phyloP scores from a whole-genome alignment of 2,329 filamentous ascomycete genomes.

The Fusarium pseudonygamai region DNA sequence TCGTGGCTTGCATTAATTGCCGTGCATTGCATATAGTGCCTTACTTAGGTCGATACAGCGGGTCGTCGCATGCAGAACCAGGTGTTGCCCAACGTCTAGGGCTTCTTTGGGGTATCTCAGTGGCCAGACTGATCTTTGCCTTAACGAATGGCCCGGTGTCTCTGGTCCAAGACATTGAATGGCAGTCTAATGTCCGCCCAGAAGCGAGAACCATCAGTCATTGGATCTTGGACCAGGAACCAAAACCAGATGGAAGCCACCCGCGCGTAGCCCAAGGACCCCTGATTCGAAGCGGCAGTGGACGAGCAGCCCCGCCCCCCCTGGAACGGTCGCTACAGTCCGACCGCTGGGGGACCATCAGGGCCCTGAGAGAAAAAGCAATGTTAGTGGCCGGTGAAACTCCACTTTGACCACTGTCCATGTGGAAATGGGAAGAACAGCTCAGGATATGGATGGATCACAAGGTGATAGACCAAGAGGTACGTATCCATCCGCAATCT shows the following conservation, averaged over 20 bases:
- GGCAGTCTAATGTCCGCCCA: conserved; percentile 13
- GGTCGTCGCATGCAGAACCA: conserved; percentile 27
- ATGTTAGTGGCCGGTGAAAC: conserved; percentile 25
- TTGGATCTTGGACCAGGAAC: conserved; percentile 19
- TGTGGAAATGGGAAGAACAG: conserved; percentile 33
- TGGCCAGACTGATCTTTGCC: not conserved
- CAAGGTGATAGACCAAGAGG: conserved; percentile 22
- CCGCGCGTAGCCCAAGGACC: conserved; percentile 28
- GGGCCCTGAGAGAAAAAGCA: conserved; percentile 13
- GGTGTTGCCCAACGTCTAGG: not conserved
- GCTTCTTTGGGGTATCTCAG: not conserved
- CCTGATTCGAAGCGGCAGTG: conserved; percentile 23
- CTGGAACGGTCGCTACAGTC: conserved; percentile 34
- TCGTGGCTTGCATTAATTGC: conserved; percentile 39
- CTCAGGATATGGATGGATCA: conserved; percentile 24
- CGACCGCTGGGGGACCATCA: conserved; percentile 28
- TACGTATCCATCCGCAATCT: conserved; percentile 39
- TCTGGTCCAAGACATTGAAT: conserved; percentile 13
- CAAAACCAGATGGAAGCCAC: conserved; percentile 16
- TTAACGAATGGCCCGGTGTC: not conserved
- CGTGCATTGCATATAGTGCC: conserved; percentile 38
- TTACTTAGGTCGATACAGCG: conserved; percentile 7
- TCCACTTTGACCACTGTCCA: conserved; percentile 4
- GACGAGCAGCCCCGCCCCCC: conserved; percentile 8
- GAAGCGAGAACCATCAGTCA: not conserved